Evolutionary conservation across 108 stramenopile species (phyloP).

Genomic region (Skeletonema potamos): DNA sequence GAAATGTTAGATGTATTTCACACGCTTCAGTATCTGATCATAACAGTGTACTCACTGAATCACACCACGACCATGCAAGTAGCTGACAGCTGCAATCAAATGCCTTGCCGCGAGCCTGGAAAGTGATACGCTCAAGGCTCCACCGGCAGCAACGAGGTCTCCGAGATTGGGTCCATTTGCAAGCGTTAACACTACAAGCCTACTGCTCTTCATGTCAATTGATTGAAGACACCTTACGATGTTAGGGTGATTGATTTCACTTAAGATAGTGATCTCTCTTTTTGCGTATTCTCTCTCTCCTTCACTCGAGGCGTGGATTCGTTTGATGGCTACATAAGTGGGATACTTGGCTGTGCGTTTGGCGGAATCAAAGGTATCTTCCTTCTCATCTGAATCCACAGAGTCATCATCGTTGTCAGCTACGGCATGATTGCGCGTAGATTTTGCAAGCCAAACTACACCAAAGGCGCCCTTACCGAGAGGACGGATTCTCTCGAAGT

Average conservation of each 20-base stretch:
- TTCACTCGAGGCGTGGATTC: conserved; percentile 71
- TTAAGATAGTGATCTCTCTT: conserved; percentile 74
- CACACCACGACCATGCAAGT: conserved; percentile 76
- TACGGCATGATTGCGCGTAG: neutral
- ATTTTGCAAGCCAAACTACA: conserved; percentile 73
- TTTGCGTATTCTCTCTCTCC: conserved; percentile 68
- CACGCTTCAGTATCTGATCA: no score
- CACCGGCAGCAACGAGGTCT: conserved; percentile 60
- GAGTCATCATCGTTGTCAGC: conserved; percentile 39
- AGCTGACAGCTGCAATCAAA: conserved; percentile 74
- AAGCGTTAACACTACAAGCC: conserved; percentile 68
- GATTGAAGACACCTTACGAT: conserved; percentile 66
- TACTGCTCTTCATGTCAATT: conserved; percentile 42
- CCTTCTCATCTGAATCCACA: conserved; percentile 18
- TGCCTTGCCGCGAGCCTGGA: conserved; percentile 68
- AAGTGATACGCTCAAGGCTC: conserved; percentile 70
- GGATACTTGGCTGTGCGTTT: neutral
- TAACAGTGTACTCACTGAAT: neutral
- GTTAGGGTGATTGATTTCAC: conserved; percentile 75
- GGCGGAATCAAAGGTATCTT: conserved; percentile 3
- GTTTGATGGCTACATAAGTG: conserved; percentile 73
- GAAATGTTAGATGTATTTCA: no score
- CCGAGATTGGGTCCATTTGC: conserved; percentile 68
- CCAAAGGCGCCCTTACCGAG: conserved; percentile 75
- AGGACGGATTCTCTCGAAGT: conserved; percentile 72